Evolutionary conservation across 768 basidiomycete genomes (phyloP), one percentile per base, ranked within the genome.

Genomic region (Phlebiopsis flavidoalba): DNA sequence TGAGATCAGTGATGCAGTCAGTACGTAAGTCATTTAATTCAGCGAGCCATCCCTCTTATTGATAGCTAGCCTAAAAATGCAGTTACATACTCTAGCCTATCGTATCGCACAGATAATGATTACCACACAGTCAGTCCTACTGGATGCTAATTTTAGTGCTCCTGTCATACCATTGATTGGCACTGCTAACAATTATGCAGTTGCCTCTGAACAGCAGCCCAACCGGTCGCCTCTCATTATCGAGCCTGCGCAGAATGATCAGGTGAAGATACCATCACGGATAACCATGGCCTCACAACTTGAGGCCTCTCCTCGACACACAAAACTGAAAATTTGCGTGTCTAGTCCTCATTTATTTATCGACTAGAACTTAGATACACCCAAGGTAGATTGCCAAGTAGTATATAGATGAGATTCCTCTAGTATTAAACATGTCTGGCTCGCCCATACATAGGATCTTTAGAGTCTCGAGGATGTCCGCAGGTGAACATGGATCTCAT

Each of bases 191-290:
- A 8, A 2, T 12, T 17, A 43, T 43, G 12, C 52, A 53, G 52
- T n/a, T 35, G 1, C 31, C 35, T 33, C 31, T 53, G 14, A 31
- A n/a, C n/a, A n/a, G n/a, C n/a, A n/a, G n/a, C n/a, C n/a, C n/a
- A n/a, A n/a, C n/a, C n/a, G n/a, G 35, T 33, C 52, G 52, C 33
- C 35, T 53, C 52, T 53, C 52, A 53, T 53, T n/a, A 53, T 53
- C n/a, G 52, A 53, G 35, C 52, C 52, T 53, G 33, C 52, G 52
- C 12, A 17, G 12, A 10, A 43, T 43, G 40, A 43, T 8, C 8
- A 17, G 2, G 40, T 43, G 3, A 10, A 43, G 3, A 17, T 8
- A 12, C 11, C 17, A 43, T 43, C 40, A 17, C 40, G 40, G 8
- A 12, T 17, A 43, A 43, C 40, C 3, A 12, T 3, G 40, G 11